phyloP scores from a whole-genome alignment of 768 basidiomycete genomes.

The Termitomyces sp. region DNA sequence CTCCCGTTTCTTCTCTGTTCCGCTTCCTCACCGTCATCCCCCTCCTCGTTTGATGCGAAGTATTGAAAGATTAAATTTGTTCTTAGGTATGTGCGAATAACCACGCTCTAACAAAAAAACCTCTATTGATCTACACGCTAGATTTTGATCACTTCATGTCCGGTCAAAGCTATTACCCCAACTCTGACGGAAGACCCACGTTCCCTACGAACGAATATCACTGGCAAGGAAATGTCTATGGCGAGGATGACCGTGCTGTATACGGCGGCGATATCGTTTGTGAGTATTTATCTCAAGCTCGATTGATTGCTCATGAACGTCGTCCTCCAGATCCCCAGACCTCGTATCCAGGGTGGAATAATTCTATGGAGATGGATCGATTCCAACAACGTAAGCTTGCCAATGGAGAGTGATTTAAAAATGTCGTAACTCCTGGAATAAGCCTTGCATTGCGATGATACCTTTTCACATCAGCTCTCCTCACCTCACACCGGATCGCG shows the following conservation, averaged over 20 bases:
- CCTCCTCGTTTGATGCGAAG: conserved; percentile 8
- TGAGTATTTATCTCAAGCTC: not conserved
- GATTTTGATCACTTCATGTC: conserved; percentile 11
- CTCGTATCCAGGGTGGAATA: conserved; percentile 2
- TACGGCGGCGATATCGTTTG: not conserved
- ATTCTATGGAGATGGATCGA: not conserved
- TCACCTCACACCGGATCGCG: not conserved
- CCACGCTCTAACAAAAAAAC: not conserved
- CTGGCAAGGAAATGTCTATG: not conserved
- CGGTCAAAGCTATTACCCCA: conserved; percentile 1
- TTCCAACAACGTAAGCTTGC: conserved; percentile 4
- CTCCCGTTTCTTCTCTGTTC: conserved; percentile 3
- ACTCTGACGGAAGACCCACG: conserved; percentile 3
- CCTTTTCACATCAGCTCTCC: not conserved
- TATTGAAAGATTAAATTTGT: conserved; percentile 1
- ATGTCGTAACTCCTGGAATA: not conserved
- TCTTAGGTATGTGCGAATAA: conserved; percentile 2
- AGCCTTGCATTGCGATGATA: conserved; percentile 1
- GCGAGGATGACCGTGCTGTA: not conserved
- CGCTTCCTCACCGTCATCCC: not conserved
- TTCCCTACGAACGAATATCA: conserved; percentile 2
- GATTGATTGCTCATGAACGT: not conserved
- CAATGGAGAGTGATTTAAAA: not conserved
- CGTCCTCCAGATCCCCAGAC: not conserved
- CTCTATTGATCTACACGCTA: not conserved